phyloP scores from a whole-genome alignment of 345 rosid genomes.

The Syzygium oleosum region DNA sequence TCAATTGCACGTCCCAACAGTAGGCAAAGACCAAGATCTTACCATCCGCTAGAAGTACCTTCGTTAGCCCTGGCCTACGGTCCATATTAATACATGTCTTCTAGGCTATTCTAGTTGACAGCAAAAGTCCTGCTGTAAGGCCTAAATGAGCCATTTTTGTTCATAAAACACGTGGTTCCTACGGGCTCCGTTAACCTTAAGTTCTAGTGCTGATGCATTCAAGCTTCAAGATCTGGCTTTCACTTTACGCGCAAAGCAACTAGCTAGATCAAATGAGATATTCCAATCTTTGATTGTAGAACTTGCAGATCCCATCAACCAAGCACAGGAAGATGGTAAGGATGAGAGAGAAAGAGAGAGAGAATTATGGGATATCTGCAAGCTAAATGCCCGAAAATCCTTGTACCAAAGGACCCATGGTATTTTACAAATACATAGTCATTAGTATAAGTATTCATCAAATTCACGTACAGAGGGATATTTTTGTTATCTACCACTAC shows the following conservation, averaged over 20 bases:
- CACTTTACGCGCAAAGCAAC: background rate
- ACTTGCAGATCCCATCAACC: background rate
- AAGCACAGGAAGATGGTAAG: background rate
- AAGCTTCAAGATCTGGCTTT: background rate
- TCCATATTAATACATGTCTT: background rate
- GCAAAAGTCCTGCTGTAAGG: background rate
- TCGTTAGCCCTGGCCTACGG: background rate
- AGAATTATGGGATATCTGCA: background rate
- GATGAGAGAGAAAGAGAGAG: too few relatives aligned
- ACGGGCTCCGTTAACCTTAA: background rate
- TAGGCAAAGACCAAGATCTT: background rate
- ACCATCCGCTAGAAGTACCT: background rate
- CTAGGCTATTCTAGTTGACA: background rate
- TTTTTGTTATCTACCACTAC: background rate
- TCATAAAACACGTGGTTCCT: background rate
- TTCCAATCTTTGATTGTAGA: background rate
- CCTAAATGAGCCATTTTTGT: background rate
- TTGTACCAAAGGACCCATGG: background rate
- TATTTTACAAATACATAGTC: background rate
- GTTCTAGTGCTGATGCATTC: background rate
- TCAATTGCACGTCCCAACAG: background rate
- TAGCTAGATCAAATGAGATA: background rate
- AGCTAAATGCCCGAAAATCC: background rate
- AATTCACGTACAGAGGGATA: background rate
- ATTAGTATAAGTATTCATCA: background rate